Evolutionary conservation across 345 rosid species (phyloP), one percentile per base, ranked within the genome.

Genomic region (Orychophragmus violaceus): DNA sequence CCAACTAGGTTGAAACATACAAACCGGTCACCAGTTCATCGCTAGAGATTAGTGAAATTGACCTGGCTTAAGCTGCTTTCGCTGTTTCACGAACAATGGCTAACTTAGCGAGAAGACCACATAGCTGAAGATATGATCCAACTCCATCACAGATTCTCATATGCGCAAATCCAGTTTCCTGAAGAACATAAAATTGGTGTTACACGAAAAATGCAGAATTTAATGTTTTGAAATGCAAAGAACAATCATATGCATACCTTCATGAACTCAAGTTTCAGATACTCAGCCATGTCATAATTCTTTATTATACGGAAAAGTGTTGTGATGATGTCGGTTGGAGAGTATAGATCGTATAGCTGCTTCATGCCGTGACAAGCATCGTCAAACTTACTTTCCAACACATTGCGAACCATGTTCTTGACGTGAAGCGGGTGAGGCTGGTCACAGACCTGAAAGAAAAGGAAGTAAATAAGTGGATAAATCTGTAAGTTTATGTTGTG

Each of bases 91-190:
- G 79, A 66, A 74, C 96, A 17, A 80, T 39, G 14, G 97, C 82
- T 49, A 94, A 77, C 83, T 94, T 94, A 19, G 97, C 95, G 39
- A 94, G 78, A 58, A 94, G 96, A 44, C 99, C 96, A 6, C 96
- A 87, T 5, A 94, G 78, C 78, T 94, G 99, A 79, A 94, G 97
- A 77, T 87, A 90, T 10, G 99, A 88, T 56, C 99, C 99, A 54
- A 94, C 97, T 21, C 99, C 96, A 76, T 94, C 95, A 57, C 92
- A 87, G 63, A 90, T 88, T 79, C 97, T 85, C 97, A 90, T 88
- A 77, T 90, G 99, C 25, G 96, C 96, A 82, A 88, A 94, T 22
- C 97, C 96, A 48, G 91, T 86, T 85, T 90, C 99, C 99, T 94
- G 80, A 76, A 78, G 33, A 36, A 56, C 3, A 24, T 6, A 52